phyloP scores from a whole-genome alignment of 83 land plant genomes.

The Thuja plicata region DNA sequence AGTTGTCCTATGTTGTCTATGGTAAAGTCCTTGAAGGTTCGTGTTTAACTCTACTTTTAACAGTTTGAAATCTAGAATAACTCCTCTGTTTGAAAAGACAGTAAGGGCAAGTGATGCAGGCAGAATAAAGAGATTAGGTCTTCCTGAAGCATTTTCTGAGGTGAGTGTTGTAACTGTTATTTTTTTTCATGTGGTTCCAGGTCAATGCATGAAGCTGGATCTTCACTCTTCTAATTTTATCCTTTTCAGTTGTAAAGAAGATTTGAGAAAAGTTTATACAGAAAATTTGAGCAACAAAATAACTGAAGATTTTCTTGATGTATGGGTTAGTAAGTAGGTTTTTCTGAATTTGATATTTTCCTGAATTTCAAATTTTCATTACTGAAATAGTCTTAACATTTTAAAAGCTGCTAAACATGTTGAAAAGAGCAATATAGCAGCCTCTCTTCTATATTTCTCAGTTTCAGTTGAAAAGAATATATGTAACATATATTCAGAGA shows the following conservation, averaged over 20 bases:
- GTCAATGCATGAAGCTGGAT: background rate
- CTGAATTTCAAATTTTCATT: too few relatives aligned
- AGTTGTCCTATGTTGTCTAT: background rate
- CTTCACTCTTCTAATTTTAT: slow-evolving; percentile 16
- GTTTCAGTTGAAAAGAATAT: background rate
- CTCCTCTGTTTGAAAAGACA: slow-evolving; percentile 88
- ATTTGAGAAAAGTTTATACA: background rate
- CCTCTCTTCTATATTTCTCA: background rate
- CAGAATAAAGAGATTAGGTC: slow-evolving; percentile 86
- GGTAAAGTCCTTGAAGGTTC: background rate
- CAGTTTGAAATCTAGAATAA: slow-evolving; percentile 74
- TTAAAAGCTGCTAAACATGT: background rate
- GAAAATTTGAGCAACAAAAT: background rate
- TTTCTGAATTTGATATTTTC: too few relatives aligned
- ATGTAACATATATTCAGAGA: background rate
- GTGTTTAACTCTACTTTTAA: background rate
- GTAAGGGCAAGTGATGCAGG: slow-evolving; percentile 98
- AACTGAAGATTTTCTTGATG: too few relatives aligned
- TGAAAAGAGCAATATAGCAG: background rate
- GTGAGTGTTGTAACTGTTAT: slow-evolving; percentile 31
- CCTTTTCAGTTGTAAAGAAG: background rate
- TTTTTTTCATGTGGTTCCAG: background rate
- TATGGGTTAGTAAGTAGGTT: too few relatives aligned
- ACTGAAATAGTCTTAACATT: too few relatives aligned
- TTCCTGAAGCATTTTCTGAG: slow-evolving; percentile 97